phyloP scores from a whole-genome alignment of 495 filamentous ascomycete species.

The Podospora pseudocomata region DNA sequence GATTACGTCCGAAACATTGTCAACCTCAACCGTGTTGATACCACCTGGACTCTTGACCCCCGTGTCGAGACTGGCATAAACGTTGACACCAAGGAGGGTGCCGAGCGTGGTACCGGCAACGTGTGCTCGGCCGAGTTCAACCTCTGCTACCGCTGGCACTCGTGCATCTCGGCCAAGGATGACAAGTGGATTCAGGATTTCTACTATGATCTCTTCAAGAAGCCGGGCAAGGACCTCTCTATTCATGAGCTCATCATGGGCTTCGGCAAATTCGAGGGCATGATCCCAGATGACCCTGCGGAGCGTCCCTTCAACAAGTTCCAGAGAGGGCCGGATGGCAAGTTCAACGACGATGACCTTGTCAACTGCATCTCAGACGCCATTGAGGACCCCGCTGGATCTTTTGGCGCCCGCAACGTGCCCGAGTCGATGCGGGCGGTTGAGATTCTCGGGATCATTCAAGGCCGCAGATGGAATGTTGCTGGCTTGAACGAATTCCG shows the following conservation, averaged over 20 bases:
- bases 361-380: constrained; percentile 62
- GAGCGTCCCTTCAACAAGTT: constrained; percentile 63
- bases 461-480: constrained; percentile 77
- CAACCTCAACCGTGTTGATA: constrained; percentile 71
- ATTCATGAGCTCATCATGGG: constrained; percentile 56
- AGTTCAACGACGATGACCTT: constrained; percentile 63
- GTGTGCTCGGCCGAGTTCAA: constrained; percentile 74
- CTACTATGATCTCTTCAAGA: constrained; percentile 61
- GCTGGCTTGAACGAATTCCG: constrained; percentile 86
- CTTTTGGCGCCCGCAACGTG: constrained; percentile 70
- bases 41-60: constrained; percentile 78
- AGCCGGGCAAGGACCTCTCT: constrained; percentile 49
- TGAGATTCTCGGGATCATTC: constrained; percentile 83
- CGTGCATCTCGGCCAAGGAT: constrained; percentile 67
- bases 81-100: constrained; percentile 52
- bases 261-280: constrained; percentile 57
- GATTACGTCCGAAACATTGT: constrained; percentile 85
- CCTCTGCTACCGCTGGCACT: constrained; percentile 73
- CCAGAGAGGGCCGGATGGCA: constrained; percentile 56
- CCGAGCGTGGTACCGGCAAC: constrained; percentile 61
- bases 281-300: constrained; percentile 57
- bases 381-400: constrained; percentile 61
- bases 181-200: constrained; percentile 70
- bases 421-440: constrained; percentile 68
- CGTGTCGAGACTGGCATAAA: constrained; percentile 56